Evolutionary conservation across 768 basidiomycete genomes (phyloP), one percentile per base, ranked within the genome.

Genomic region (Gymnopilus junonius): DNA sequence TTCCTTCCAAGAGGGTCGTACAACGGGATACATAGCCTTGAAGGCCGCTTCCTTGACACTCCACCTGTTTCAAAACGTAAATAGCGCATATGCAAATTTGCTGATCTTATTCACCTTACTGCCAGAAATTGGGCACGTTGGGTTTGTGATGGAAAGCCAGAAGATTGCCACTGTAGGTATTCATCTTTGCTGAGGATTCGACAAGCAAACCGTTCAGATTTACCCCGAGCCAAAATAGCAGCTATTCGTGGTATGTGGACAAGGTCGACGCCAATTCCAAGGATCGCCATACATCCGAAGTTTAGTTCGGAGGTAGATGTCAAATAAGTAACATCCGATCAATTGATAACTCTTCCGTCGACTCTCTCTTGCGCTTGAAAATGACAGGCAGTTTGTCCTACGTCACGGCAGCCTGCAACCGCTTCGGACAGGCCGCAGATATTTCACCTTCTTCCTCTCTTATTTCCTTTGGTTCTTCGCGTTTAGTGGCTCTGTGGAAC

Each of bases 31-130:
- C 62, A 94, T 70, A 0, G 93, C 94, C 71, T 95, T 95, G 78
- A 94, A 95, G 0, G 88, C 87, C 0, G 94, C 91, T 74, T 95
- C 94, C 68, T 95, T 95, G 20, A 91, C 83, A 32, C 86, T 81
- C 92, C 92, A 95, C 15, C 93, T 95, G 67, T 3, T 27, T 20
- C 51, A 43, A 29, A 17, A 62, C 27, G 64, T 20, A 63, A 37
- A 27, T 68, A 35, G 53, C 65, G 20, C 39, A 34, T 29, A 11
- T 32, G 21, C 20, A 45, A 17, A 20, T 15, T 21, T 31, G n/a
- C n/a, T 8, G 27, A 58, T 31, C 14, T 23, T 11, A 29, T 12
- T 37, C 71, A 93, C 93, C 93, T 84, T 39, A 94, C 90, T 32
- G 87, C 89, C 20, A 95, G 77, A 70, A 87, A 94, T 14, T 78